Evolutionary conservation across 306 rosid genomes (phyloP).

Genomic region (Pyrus bretschneideri): DNA sequence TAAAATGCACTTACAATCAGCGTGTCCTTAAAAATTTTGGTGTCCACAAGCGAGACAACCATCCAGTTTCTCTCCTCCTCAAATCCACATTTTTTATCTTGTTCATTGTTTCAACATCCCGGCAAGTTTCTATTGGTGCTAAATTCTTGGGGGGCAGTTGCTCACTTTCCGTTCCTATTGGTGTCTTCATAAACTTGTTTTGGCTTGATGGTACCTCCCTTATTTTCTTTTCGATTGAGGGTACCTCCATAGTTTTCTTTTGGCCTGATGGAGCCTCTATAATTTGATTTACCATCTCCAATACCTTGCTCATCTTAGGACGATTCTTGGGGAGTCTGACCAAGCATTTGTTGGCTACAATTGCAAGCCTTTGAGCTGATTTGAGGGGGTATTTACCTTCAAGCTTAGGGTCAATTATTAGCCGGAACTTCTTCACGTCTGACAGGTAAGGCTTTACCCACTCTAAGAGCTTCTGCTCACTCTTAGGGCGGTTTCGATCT

Average conservation of each 20-base stretch:
- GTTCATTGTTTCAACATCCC: conserved; percentile 27
- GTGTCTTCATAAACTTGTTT: conserved; percentile 19
- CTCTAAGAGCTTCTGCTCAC: conserved; percentile 89
- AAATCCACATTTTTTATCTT: conserved; percentile 35
- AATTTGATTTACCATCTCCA: conserved; percentile 63
- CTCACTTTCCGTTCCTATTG: conserved; percentile 27
- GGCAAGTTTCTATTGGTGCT: conserved; percentile 32
- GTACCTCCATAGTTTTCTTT: conserved; percentile 22
- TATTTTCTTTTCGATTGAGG: conserved; percentile 1
- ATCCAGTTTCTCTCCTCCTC: conserved; percentile 40
- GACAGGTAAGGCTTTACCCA: conserved; percentile 88
- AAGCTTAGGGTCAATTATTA: conserved; percentile 84
- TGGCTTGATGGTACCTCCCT: conserved; percentile 29
- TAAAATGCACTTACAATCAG: conserved; percentile 28
- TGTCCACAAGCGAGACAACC: conserved; percentile 48
- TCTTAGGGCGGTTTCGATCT: conserved; percentile 82
- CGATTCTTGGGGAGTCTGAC: conserved; percentile 74
- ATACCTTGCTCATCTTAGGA: conserved; percentile 91
- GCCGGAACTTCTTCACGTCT: conserved; percentile 62
- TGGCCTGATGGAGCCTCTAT: conserved; percentile 34
- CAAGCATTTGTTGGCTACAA: conserved; percentile 78
- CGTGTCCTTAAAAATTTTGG: conserved; percentile 57
- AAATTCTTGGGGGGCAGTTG: conserved; percentile 39
- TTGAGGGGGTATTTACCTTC: conserved; percentile 59
- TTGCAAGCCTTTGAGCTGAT: conserved; percentile 66